A percentile compares a stretch with the other conserved stretches of the same genome.
phyloP scores from a whole-genome alignment of 805 yeast genomes.

The Lipomyces yamadae region DNA sequence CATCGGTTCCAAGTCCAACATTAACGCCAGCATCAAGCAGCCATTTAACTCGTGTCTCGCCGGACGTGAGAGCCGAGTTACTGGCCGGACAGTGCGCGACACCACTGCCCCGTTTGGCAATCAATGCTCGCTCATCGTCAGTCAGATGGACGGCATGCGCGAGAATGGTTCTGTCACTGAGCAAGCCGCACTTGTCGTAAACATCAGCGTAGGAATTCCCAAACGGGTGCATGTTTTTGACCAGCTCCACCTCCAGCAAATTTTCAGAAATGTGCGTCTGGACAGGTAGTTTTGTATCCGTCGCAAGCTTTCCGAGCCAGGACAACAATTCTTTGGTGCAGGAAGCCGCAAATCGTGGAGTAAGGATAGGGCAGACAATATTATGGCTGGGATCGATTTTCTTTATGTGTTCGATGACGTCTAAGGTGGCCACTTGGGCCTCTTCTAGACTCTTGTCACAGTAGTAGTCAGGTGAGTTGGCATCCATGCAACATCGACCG shows the following conservation, averaged over 20 bases:
- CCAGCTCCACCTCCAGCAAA: slow-evolving; percentile 73
- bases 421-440: slow-evolving; percentile 58
- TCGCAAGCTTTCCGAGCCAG: slow-evolving; percentile 65
- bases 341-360: slow-evolving; percentile 93
- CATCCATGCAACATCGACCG: slow-evolving; percentile 94
- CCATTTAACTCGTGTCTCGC: slow-evolving; percentile 82
- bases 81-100: slow-evolving; percentile 94
- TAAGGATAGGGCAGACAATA: slow-evolving; percentile 71
- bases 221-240: slow-evolving; percentile 71
- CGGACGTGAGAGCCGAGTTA: slow-evolving; percentile 84
- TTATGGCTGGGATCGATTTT: slow-evolving; percentile 59
- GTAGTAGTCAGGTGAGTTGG: slow-evolving; percentile 75
- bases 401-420: slow-evolving; percentile 62
- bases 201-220: slow-evolving; percentile 73
- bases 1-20: slow-evolving; percentile 81
- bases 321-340: slow-evolving; percentile 68
- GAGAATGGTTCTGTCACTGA: slow-evolving; percentile 69
- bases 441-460: slow-evolving; percentile 59
- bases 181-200: slow-evolving; percentile 65
- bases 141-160: slow-evolving; percentile 88
- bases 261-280: slow-evolving; percentile 95
- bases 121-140: slow-evolving; percentile 63
- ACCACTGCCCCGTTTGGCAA: slow-evolving; percentile 64
- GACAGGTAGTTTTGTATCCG: slow-evolving; percentile 59
- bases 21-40: slow-evolving; percentile 67